Evolutionary conservation across 2,329 filamentous ascomycete genomes (phyloP).

Genomic region (Sclerotinia trifoliorum): DNA sequence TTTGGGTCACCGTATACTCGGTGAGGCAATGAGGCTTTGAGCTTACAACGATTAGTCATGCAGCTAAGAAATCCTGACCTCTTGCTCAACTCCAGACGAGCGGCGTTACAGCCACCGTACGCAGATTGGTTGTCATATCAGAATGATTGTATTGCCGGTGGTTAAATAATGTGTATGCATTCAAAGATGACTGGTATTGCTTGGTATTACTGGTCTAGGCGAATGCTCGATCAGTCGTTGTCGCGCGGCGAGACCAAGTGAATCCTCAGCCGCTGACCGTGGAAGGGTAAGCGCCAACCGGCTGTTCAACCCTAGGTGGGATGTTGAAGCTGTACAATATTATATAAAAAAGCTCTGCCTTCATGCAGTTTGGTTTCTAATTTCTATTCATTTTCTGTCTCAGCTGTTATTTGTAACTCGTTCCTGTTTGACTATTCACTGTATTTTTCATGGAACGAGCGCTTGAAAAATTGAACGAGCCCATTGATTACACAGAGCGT

Average conservation of each 20-base stretch:
- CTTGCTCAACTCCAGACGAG: background rate
- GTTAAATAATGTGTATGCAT: background rate
- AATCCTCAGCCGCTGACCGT: conserved; percentile 17
- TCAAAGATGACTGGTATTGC: background rate
- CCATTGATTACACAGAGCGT: background rate
- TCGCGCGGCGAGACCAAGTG: background rate
- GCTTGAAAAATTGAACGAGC: background rate
- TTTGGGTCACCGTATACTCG: background rate
- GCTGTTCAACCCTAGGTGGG: background rate
- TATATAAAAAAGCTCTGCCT: conserved; percentile 2
- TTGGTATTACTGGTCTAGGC: background rate
- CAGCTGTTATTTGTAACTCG: background rate
- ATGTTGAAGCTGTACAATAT: background rate
- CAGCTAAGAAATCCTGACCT: background rate
- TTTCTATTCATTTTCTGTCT: background rate
- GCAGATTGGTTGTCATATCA: background rate
- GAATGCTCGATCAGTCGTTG: background rate
- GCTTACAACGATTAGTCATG: conserved; percentile 13
- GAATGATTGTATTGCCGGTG: background rate
- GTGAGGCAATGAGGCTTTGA: conserved; percentile 10
- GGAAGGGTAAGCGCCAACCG: conserved; percentile 17
- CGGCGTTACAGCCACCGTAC: background rate
- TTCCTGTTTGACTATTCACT: conserved; percentile 1
- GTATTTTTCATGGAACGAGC: conserved; percentile 1
- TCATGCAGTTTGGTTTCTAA: background rate